Percentiles rank a stretch among this genome's conserved stretches.
Conservation (phyloP, 768 basidiomycete species). For the Chalciporus piperatus region DNA sequence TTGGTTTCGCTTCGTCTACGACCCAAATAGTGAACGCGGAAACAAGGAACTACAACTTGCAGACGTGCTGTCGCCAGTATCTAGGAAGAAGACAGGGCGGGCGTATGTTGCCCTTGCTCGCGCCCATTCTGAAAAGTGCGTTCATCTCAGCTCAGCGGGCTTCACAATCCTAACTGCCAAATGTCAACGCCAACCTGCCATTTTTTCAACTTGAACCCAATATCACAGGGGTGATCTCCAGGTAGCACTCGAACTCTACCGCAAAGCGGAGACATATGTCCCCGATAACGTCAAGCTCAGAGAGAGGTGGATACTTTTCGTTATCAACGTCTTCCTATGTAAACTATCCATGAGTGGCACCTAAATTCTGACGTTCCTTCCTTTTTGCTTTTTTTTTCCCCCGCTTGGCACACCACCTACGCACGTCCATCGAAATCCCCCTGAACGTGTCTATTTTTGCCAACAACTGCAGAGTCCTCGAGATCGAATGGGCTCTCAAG, state of each 20-base stretch:
- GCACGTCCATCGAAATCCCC: neutral
- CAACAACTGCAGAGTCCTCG: slow-evolving; percentile 58
- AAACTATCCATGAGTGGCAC: slow-evolving; percentile 41
- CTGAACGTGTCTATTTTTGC: slow-evolving; percentile 3
- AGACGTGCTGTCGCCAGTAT: slow-evolving; percentile 65
- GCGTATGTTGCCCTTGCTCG: slow-evolving; percentile 84
- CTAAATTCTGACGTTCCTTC: slow-evolving; percentile 40
- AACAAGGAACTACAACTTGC: slow-evolving; percentile 60
- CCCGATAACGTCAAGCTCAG: slow-evolving; percentile 84
- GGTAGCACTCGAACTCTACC: slow-evolving; percentile 76
- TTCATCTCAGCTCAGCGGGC: slow-evolving; percentile 3
- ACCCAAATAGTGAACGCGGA: slow-evolving; percentile 51
- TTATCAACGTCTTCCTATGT: slow-evolving; percentile 63
- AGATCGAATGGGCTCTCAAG: slow-evolving; percentile 77
- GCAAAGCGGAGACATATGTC: slow-evolving; percentile 77
- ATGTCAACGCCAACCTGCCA: too few relatives aligned
- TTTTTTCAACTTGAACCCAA: neutral
- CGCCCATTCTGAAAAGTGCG: slow-evolving; percentile 77
- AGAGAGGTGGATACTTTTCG: slow-evolving; percentile 83
- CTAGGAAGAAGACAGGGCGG: slow-evolving; percentile 78
- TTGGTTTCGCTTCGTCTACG: neutral
- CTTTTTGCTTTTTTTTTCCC: slow-evolving; percentile 27
- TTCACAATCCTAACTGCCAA: neutral
- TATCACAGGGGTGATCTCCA: slow-evolving; percentile 70
- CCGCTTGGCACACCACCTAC: neutral